Evolutionary conservation across 163 green algal species (phyloP).

Genomic region (Coccomyxa subellipsoidea): DNA sequence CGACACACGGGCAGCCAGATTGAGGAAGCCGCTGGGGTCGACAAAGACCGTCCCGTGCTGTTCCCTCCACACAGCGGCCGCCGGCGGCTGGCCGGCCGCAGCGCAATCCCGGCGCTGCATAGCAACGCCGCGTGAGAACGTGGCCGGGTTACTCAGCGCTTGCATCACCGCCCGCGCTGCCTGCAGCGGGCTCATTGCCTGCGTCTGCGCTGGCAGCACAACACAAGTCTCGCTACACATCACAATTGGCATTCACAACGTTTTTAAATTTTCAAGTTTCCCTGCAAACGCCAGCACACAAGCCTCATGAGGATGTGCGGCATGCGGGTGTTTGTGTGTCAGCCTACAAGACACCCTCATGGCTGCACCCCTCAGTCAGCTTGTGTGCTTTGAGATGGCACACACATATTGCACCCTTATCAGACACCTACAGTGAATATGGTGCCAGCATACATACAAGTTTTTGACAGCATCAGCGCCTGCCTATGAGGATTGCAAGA

Average conservation of each 20-base stretch:
- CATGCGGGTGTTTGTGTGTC: too few relatives aligned
- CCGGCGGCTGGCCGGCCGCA: neutral
- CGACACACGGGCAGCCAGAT: constrained; percentile 40
- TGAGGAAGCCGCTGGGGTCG: constrained; percentile 54
- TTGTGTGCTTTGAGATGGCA: too few relatives aligned
- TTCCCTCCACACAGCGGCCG: constrained; percentile 5
- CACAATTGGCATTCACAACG: too few relatives aligned
- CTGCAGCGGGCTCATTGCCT: constrained; percentile 57
- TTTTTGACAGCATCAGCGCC: too few relatives aligned
- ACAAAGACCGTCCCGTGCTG: constrained; percentile 44
- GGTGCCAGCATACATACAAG: neutral
- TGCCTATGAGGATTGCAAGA: too few relatives aligned
- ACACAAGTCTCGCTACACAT: too few relatives aligned
- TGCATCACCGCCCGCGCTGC: constrained; percentile 47
- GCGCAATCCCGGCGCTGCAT: constrained; percentile 20
- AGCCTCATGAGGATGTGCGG: neutral
- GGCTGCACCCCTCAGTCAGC: too few relatives aligned
- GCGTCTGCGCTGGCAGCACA: constrained; percentile 22
- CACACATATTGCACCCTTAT: too few relatives aligned
- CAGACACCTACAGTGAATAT: neutral
- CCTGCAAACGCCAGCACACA: constrained; percentile 9
- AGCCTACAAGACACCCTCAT: too few relatives aligned
- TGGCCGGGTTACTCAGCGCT: constrained; percentile 41
- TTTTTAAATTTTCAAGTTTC: neutral
- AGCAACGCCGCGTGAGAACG: constrained; percentile 38